A percentile compares a stretch with the other conserved stretches of the same genome.
Conservation (phyloP, 306 rosid genomes). For the Prunus mongolica region DNA sequence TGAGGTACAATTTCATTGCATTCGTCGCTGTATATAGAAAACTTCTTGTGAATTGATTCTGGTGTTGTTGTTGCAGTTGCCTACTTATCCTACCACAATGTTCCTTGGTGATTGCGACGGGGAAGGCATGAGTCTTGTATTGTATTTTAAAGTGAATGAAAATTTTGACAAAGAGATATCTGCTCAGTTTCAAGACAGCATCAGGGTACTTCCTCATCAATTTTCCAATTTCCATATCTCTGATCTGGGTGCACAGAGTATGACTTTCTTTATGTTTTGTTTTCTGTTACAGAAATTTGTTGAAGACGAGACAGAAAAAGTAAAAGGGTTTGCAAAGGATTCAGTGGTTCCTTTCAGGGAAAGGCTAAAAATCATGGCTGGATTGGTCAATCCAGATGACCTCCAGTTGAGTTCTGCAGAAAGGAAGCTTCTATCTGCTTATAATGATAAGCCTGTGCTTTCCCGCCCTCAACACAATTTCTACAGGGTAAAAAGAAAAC, state of each 20-base stretch:
- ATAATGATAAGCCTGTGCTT: constrained; percentile 89
- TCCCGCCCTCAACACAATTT: constrained; percentile 92
- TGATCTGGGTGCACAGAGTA: not conserved
- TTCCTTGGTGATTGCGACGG: constrained; percentile 75
- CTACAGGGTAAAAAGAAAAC: constrained; percentile 44
- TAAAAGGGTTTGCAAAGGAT: constrained; percentile 66
- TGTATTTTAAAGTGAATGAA: constrained; percentile 70
- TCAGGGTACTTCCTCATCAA: constrained; percentile 46
- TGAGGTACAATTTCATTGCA: too few species aligned
- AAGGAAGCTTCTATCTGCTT: constrained; percentile 66
- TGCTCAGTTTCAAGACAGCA: constrained; percentile 42
- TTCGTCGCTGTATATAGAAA: too few species aligned
- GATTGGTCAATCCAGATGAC: constrained; percentile 79
- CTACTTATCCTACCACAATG: constrained; percentile 75
- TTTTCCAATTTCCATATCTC: not conserved
- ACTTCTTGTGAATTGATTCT: not conserved
- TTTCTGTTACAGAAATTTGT: constrained; percentile 52
- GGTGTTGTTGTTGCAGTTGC: constrained; percentile 49
- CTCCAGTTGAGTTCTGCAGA: constrained; percentile 63
- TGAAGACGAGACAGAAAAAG: constrained; percentile 72
- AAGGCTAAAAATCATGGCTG: constrained; percentile 79
- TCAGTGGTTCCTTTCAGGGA: constrained; percentile 61
- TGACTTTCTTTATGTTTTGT: not conserved
- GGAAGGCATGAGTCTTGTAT: constrained; percentile 90
- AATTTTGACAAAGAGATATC: constrained; percentile 64